Conservation (phyloP, 75 land plant genomes). For the Sequoiadendron giganteum region DNA sequence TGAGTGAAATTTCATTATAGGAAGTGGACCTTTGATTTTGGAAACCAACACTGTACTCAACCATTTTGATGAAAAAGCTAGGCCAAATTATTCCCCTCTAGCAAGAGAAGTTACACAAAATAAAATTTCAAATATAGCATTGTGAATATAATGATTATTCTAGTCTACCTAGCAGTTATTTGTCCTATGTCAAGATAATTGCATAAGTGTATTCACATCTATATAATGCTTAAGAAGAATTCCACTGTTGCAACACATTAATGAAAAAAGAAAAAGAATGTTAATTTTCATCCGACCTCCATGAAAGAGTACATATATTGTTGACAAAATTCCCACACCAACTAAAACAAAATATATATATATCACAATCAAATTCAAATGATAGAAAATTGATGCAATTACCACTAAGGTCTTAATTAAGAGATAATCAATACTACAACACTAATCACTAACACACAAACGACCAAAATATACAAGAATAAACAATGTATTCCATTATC, state of each 20-base stretch:
- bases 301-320: conserved; percentile 70
- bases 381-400: not conserved
- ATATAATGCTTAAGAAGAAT: conserved; percentile 65
- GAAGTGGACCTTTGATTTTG: too few species aligned
- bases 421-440: too few species aligned
- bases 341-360: too few species aligned
- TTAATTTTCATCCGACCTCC: conserved; percentile 84
- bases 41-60: conserved; percentile 14
- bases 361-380: not conserved
- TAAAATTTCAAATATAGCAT: conserved; percentile 50
- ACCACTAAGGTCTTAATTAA: too few species aligned
- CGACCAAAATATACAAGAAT: too few species aligned
- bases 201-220: conserved; percentile 37
- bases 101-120: conserved; percentile 59
- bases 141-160: conserved; percentile 45
- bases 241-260: conserved; percentile 72
- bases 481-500: too few species aligned
- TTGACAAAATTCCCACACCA: conserved; percentile 81
- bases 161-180: conserved; percentile 59
- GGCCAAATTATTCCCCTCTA: conserved; percentile 79
- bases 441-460: too few species aligned
- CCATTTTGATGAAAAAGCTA: conserved; percentile 49
- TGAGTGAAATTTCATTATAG: too few species aligned
- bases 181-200: conserved; percentile 83
- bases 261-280: conserved; percentile 43